Percentiles rank a stretch among this genome's conserved stretches.
Evolutionary conservation across 352 stramenopile species (phyloP).

Genomic region (Phytophthora hibernalis): DNA sequence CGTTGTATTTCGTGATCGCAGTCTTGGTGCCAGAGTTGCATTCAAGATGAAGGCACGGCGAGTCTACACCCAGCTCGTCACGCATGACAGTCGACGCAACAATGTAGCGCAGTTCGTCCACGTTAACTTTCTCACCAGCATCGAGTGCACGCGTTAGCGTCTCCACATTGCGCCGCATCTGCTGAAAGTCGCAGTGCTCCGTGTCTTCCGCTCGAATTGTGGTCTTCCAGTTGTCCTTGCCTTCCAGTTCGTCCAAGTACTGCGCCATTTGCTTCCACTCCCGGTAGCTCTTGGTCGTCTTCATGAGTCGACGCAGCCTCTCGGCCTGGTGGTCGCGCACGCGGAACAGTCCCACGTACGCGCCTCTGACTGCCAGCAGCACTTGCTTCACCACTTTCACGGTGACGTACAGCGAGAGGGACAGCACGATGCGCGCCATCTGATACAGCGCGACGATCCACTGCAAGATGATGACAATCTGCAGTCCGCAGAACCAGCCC

Average conservation of each 20-base stretch:
- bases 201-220: conserved; percentile 49
- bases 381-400: conserved; percentile 62
- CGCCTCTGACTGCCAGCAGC: conserved; percentile 28
- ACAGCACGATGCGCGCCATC: conserved; percentile 65
- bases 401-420: conserved; percentile 53
- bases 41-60: conserved; percentile 58
- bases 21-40: conserved; percentile 71
- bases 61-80: conserved; percentile 68
- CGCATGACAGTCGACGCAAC: conserved; percentile 69
- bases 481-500: conserved; percentile 64
- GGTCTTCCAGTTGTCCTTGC: conserved; percentile 68
- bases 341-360: conserved; percentile 45
- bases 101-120: conserved; percentile 66
- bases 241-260: conserved; percentile 68
- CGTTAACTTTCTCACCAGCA: conserved; percentile 40
- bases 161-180: conserved; percentile 53
- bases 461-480: conserved; percentile 66
- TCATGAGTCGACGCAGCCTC: conserved; percentile 67
- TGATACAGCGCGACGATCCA: conserved; percentile 76
- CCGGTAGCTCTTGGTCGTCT: conserved; percentile 53
- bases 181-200: conserved; percentile 69
- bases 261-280: conserved; percentile 72
- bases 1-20: conserved; percentile 63
- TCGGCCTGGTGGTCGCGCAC: conserved; percentile 63
- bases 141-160: conserved; percentile 40